phyloP scores from a whole-genome alignment of 163 green algal species.

The Volvox carteri region DNA sequence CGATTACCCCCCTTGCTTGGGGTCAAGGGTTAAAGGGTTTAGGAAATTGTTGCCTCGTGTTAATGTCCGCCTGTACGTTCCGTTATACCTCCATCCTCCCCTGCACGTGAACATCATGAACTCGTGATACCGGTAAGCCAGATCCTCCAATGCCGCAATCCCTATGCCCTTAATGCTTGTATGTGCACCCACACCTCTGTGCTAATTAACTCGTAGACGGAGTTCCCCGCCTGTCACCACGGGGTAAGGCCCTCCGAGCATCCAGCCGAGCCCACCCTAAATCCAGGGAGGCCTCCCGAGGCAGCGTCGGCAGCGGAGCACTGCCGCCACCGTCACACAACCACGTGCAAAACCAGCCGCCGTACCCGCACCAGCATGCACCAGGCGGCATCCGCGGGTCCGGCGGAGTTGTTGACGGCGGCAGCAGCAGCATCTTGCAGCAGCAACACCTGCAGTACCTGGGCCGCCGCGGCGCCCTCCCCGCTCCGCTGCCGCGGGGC shows the following conservation, averaged over 20 bases:
- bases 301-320: neutral
- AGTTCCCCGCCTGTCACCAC: slow-evolving; percentile 51
- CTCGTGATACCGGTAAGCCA: too few relatives aligned
- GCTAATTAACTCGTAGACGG: too few relatives aligned
- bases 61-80: too few relatives aligned
- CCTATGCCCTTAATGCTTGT: neutral
- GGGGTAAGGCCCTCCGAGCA: slow-evolving; percentile 7
- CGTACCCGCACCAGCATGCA: neutral
- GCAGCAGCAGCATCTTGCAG: neutral
- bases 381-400: neutral
- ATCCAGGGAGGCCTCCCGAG: slow-evolving; percentile 12
- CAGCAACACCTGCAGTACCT: neutral
- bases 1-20: too few relatives aligned
- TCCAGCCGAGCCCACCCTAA: neutral
- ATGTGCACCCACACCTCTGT: too few relatives aligned
- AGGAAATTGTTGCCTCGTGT: too few relatives aligned
- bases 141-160: too few relatives aligned
- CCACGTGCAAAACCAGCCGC: too few relatives aligned
- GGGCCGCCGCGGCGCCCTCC: neutral
- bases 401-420: neutral
- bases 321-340: neutral
- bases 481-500: neutral
- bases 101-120: too few relatives aligned
- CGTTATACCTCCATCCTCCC: too few relatives aligned
- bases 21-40: too few relatives aligned